Evolutionary conservation across 2,329 filamentous ascomycete genomes (phyloP).

Genomic region (Aspergillus spinulosporus): DNA sequence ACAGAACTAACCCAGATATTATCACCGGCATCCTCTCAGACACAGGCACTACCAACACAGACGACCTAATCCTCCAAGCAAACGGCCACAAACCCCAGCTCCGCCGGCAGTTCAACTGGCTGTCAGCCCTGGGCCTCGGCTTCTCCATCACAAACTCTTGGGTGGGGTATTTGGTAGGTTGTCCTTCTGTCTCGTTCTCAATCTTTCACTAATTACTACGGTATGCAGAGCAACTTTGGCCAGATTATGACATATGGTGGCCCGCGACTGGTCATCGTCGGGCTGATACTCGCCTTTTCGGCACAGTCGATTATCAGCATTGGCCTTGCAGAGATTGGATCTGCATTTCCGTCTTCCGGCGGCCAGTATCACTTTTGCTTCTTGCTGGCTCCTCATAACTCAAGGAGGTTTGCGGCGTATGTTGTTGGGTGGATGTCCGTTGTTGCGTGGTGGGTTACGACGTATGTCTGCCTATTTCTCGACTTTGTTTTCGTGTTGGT

Average conservation of each 20-base stretch:
- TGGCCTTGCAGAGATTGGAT: conserved; percentile 20
- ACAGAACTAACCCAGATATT: not conserved
- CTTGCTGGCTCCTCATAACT: conserved; percentile 23
- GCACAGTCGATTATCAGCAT: conserved; percentile 20
- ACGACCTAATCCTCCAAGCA: conserved; percentile 2
- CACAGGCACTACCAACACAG: not conserved
- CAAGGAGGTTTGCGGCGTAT: conserved; percentile 22
- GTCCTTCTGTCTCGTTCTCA: not conserved
- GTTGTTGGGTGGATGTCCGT: conserved; percentile 28
- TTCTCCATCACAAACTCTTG: conserved; percentile 36
- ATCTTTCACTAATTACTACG: conserved; percentile 2
- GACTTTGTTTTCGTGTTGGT: not conserved
- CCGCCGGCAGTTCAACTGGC: conserved; percentile 22
- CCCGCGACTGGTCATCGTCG: not conserved
- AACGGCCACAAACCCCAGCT: conserved; percentile 14
- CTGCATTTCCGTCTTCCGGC: conserved; percentile 20
- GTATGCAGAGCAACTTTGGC: conserved; percentile 18
- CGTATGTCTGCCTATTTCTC: conserved; percentile 18
- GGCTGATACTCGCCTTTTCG: conserved; percentile 22
- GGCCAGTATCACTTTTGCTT: conserved; percentile 37
- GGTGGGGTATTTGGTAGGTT: conserved; percentile 27
- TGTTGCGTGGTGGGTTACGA: conserved; percentile 26
- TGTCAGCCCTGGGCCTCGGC: conserved; percentile 28
- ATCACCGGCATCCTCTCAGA: not conserved
- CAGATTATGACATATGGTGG: conserved; percentile 3